Base-by-base conservation (phyloP, 2,329 filamentous ascomycete genomes). In the Mycocentrospora acerina region DNA sequence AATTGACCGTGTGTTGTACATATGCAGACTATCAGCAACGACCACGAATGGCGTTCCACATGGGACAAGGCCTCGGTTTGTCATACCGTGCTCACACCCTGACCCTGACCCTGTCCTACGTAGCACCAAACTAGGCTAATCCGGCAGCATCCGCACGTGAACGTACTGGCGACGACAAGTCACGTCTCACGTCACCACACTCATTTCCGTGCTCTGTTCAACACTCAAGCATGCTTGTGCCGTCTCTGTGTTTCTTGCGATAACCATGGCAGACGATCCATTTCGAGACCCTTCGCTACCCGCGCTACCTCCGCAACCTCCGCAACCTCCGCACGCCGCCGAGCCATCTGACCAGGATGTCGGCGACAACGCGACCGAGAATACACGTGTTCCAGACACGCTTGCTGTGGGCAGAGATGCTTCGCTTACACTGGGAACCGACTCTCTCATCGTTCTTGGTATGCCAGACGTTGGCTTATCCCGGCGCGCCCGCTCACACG, bases 371-470 rank as follows among this genome's bases (percentile, higher is more conserved):
- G 24, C 34, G 11, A 15, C 13, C 13, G 35, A 37, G 25, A 40
- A 29, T n/a, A 30, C 36, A 26, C 31, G 36, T 17, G 55, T 55
- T 12, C 46, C 57, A 3, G 54, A 69, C 32, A 78, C 75, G 27
- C 66, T 82, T 39, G 60, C 68, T 32, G 75, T 84, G 13, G 79
- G 77, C 52, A 71, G 76, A 41, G 76, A 79, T 60, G 79, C 78
- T 9, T 80, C 76, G 17, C 67, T 86, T 33, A 83, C 79, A 1
- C 67, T 86, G 28, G 77, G 75, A 14, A 77, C 75, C 1, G 80
- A 85, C 53, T 74, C 78, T 19, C 69, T 85, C 34, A 72, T 82
- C 46, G 71, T 85, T 10, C 61, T 79, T 37, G 79, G 80, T 81
- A 70, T 42, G 68, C 28, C 26, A 42, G 12, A 3, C 24, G n/a